Evolutionary conservation across 2,329 filamentous ascomycete species (phyloP).

Genomic region (Microsporum canis): DNA sequence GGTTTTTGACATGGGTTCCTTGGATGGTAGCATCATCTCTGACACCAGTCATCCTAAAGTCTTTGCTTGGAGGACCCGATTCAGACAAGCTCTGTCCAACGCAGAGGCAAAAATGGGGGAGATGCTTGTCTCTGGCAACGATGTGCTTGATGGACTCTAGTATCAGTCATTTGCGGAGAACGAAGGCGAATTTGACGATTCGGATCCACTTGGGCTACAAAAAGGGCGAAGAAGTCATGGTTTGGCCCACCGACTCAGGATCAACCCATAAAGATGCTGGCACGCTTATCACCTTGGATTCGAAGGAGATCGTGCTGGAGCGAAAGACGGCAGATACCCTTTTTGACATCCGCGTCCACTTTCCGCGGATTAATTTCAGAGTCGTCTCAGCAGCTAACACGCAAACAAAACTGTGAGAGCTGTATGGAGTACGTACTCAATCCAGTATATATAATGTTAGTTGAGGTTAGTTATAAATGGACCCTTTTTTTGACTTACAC

Average conservation of each 20-base stretch:
- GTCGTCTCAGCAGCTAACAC: conserved; percentile 12
- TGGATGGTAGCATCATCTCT: conserved; percentile 45
- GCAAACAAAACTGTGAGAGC: neutral
- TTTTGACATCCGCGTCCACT: conserved; percentile 45
- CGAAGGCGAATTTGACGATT: conserved; percentile 35
- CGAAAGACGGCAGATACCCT: conserved; percentile 32
- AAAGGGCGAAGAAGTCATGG: conserved; percentile 44
- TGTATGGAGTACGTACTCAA: neutral
- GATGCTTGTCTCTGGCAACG: conserved; percentile 41
- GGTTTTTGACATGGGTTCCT: conserved; percentile 46
- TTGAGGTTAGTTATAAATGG: neutral
- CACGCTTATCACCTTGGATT: conserved; percentile 41
- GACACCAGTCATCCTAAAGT: conserved; percentile 45
- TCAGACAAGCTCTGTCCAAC: conserved; percentile 39
- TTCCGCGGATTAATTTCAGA: conserved; percentile 40
- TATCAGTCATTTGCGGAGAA: conserved; percentile 42
- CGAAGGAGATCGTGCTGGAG: conserved; percentile 49
- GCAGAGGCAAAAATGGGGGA: conserved; percentile 34
- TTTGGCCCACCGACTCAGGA: conserved; percentile 55
- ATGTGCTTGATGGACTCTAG: conserved; percentile 19
- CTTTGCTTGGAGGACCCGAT: conserved; percentile 55
- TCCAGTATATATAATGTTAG: neutral
- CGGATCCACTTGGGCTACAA: conserved; percentile 44
- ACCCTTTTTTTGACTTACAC: neutral
- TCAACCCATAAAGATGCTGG: conserved; percentile 49